These are phyloP conservation scores for Thermomucor indicae-seudaticae DNA, from an alignment of 371 early-diverging fungal species.

Conservation along the genomic window DNA sequence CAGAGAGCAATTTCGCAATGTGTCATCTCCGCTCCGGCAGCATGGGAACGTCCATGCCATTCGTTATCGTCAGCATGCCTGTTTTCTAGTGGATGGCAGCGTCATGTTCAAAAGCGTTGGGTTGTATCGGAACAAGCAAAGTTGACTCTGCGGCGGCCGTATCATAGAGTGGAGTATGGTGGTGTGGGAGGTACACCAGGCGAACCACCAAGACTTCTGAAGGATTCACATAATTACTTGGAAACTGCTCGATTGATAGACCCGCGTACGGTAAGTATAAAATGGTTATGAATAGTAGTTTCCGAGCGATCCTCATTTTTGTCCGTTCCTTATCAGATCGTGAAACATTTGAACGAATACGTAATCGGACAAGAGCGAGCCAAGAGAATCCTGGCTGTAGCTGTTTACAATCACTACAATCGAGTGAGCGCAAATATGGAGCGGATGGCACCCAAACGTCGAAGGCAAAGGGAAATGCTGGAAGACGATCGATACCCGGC, in stretches of 20 bases:
- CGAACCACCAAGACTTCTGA: neutral
- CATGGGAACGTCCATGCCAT: neutral
- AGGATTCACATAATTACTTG: neutral
- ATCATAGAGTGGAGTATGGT: neutral
- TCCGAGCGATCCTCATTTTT: neutral
- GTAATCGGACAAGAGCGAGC: slow-evolving; percentile 81
- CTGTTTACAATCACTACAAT: slow-evolving; percentile 78
- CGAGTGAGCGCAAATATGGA: slow-evolving; percentile 61
- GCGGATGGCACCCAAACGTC: neutral
- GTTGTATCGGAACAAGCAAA: neutral
- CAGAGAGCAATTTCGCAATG: neutral
- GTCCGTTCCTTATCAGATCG: slow-evolving; percentile 52
- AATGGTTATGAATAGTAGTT: neutral
- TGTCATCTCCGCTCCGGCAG: neutral
- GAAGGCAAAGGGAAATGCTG: neutral
- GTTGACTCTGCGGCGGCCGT: neutral
- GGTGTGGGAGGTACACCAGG: neutral
- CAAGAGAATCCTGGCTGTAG: slow-evolving; percentile 73
- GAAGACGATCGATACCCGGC: neutral
- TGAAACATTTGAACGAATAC: slow-evolving; percentile 69
- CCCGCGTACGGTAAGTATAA: slow-evolving; percentile 12
- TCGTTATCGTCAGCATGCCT: neutral
- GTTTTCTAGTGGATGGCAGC: neutral
- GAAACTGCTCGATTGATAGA: slow-evolving; percentile 7
- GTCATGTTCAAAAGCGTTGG: too few species aligned